phyloP scores from a whole-genome alignment of 1,284 basidiomycete genomes.

The Tilletia indica region DNA sequence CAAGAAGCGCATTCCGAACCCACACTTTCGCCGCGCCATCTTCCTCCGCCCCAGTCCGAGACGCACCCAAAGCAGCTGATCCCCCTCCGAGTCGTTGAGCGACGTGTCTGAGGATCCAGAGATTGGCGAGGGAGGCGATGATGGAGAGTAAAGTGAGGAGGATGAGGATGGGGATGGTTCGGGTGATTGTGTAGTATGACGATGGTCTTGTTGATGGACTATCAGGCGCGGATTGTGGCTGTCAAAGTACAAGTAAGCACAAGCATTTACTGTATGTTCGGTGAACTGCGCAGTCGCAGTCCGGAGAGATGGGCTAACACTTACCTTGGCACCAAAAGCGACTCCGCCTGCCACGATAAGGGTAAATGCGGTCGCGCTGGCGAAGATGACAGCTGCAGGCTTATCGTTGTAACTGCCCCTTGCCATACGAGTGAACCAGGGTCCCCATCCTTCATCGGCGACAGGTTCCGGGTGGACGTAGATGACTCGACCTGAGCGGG shows the following conservation, averaged over 20 bases:
- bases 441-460: conserved; percentile 23
- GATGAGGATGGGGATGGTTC: conserved; percentile 78
- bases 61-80: not conserved
- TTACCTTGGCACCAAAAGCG: conserved; percentile 24
- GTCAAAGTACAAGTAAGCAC: conserved; percentile 1
- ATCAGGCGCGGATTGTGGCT: conserved; percentile 30
- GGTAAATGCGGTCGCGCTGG: conserved; percentile 28
- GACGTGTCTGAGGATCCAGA: conserved; percentile 39
- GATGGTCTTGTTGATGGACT: conserved; percentile 41
- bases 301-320: not conserved
- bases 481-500: conserved; percentile 19
- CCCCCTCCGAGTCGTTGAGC: conserved; percentile 15
- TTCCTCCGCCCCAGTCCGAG: not conserved
- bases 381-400: conserved; percentile 38
- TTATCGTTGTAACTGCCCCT: conserved; percentile 40
- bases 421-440: conserved; percentile 22
- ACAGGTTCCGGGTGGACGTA: conserved; percentile 20
- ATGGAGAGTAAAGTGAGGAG: conserved; percentile 75
- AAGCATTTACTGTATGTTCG: no score
- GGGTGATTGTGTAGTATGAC: conserved; percentile 64
- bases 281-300: no score
- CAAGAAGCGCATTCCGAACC: conserved; percentile 37
- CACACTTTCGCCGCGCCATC: conserved; percentile 36
- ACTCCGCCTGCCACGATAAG: conserved; percentile 31
- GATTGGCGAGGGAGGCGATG: conserved; percentile 70